These are phyloP conservation scores for Nymphaea thermarum DNA, from an alignment of 164 flowering plant genomes.

Conservation along the genomic window DNA sequence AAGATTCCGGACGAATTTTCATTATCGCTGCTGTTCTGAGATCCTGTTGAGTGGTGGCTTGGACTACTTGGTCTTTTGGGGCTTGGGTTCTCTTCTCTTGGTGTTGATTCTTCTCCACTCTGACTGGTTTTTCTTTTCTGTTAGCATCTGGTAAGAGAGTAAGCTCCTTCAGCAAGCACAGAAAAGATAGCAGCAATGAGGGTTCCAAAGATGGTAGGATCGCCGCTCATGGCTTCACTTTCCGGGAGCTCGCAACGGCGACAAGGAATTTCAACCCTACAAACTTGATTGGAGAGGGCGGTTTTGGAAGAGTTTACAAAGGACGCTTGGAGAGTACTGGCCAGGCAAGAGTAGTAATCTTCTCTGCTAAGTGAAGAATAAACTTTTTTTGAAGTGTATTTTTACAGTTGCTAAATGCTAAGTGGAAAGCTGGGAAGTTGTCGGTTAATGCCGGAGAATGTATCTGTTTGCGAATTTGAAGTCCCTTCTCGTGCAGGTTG, in stretches of 20 bases:
- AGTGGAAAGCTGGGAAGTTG: not conserved
- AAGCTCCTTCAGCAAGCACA: conserved; percentile 6
- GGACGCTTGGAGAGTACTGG: conserved; percentile 47
- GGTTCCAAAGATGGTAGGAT: conserved; percentile 1
- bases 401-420: not conserved
- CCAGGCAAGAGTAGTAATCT: conserved; percentile 26
- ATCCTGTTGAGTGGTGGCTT: not conserved
- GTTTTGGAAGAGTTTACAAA: conserved; percentile 79
- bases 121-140: not conserved
- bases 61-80: not conserved
- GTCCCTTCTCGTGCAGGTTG: conserved; percentile 25
- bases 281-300: conserved; percentile 81
- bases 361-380: not conserved
- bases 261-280: conserved; percentile 45
- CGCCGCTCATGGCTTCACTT: conserved; percentile 46
- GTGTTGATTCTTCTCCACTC: not conserved
- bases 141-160: conserved; percentile 21
- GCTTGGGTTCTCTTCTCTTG: not conserved
- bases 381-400: not conserved
- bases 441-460: not conserved
- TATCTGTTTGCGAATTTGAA: not conserved
- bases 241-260: conserved; percentile 55
- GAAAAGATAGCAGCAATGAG: conserved; percentile 6
- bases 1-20: conserved; percentile 8
- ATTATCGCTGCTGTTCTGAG: not conserved